Conservation (phyloP, 2,329 filamentous ascomycete genomes). For the Fusarium phyllophilum region DNA sequence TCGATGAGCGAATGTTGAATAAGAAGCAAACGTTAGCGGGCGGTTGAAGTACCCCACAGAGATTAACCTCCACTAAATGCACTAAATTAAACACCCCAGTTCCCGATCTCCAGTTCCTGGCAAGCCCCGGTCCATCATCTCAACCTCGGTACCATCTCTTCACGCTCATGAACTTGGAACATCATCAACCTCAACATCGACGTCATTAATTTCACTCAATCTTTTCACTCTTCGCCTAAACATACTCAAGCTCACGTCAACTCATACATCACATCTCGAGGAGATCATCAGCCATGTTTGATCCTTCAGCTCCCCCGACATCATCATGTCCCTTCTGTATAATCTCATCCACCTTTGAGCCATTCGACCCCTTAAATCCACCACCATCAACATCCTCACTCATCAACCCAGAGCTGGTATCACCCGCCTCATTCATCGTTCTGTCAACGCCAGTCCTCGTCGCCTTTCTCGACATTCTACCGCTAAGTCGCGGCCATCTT, state of each 20-base stretch:
- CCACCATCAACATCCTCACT: constrained; percentile 50
- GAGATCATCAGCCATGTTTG: constrained; percentile 45
- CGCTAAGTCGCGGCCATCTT: constrained; percentile 83
- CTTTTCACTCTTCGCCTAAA: background rate
- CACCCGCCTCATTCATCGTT: constrained; percentile 69
- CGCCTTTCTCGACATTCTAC: constrained; percentile 94
- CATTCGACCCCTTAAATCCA: constrained; percentile 58
- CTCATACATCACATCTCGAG: background rate
- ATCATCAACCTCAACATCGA: constrained; percentile 4
- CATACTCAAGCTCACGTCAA: background rate
- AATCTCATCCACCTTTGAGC: constrained; percentile 62
- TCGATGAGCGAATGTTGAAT: constrained; percentile 7
- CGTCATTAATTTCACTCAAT: background rate
- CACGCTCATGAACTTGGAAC: constrained; percentile 16
- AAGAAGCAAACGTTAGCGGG: constrained; percentile 8
- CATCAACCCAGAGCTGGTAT: constrained; percentile 48
- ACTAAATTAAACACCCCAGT: constrained; percentile 21
- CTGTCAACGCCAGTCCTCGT: constrained; percentile 81
- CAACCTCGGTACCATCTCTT: constrained; percentile 33
- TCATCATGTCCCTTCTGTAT: constrained; percentile 70
- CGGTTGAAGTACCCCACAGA: constrained; percentile 33
- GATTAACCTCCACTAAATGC: constrained; percentile 18
- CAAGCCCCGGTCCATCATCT: constrained; percentile 20
- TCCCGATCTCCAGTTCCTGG: constrained; percentile 22
- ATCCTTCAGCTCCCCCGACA: constrained; percentile 49